Evolutionary conservation across 2,329 filamentous ascomycete species (phyloP).

Genomic region (Torrubiella hemipterigena): DNA sequence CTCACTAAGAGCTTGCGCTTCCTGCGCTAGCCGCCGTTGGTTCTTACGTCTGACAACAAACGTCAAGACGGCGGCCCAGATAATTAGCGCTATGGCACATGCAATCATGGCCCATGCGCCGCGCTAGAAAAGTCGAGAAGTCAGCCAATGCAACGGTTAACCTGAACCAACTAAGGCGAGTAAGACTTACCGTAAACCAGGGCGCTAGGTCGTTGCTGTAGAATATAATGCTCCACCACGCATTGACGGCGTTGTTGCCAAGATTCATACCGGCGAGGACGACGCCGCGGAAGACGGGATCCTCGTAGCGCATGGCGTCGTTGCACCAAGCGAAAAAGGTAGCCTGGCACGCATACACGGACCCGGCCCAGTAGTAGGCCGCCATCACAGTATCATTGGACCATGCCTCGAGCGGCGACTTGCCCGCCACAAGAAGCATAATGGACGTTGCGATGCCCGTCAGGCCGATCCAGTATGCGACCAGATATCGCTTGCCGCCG

Average conservation of each 20-base stretch:
- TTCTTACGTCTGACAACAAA: slow-evolving; percentile 22
- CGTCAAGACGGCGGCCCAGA: slow-evolving; percentile 46
- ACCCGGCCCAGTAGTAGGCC: slow-evolving; percentile 59
- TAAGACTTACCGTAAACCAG: slow-evolving; percentile 43
- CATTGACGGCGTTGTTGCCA: slow-evolving; percentile 55
- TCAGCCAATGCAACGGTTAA: slow-evolving; percentile 5
- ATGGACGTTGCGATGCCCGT: slow-evolving; percentile 50
- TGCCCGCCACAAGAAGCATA: slow-evolving; percentile 45
- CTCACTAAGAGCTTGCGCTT: too few relatives aligned
- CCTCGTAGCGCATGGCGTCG: slow-evolving; percentile 53
- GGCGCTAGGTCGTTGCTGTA: slow-evolving; percentile 57
- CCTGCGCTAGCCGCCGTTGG: too few relatives aligned
- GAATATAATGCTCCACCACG: slow-evolving; percentile 64
- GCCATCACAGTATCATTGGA: slow-evolving; percentile 46
- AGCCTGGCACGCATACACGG: slow-evolving; percentile 61
- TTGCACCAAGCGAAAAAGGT: slow-evolving; percentile 70
- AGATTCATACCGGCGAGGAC: slow-evolving; percentile 64
- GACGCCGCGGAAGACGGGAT: slow-evolving; percentile 49
- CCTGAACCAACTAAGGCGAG: neutral
- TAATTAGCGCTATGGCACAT: slow-evolving; percentile 41
- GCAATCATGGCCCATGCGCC: slow-evolving; percentile 70
- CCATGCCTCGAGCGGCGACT: slow-evolving; percentile 19
- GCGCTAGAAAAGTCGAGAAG: slow-evolving; percentile 22
- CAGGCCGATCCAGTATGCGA: slow-evolving; percentile 54
- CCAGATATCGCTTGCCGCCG: slow-evolving; percentile 50